Base-by-base conservation (phyloP, 2,329 filamentous ascomycete genomes). In the Aspergillus brunneoviolaceus region DNA sequence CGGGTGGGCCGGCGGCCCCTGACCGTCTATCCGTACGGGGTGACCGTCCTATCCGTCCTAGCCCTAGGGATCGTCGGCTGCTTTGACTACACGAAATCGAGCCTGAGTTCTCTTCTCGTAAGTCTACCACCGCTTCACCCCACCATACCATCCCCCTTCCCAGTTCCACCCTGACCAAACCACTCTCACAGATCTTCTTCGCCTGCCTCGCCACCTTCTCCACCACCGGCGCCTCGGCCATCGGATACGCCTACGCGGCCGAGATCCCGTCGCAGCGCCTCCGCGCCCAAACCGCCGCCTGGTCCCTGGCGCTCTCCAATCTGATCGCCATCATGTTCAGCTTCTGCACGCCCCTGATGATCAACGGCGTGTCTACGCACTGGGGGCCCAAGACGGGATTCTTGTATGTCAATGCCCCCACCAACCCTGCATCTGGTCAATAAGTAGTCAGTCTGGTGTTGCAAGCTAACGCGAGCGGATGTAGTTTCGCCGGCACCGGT, bases 311-410 rank as follows among this genome's bases (percentile, higher is more conserved):
- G 0, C 66, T 67, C 4, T 78, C 77, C 1, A 80, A 80, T 52
- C 52, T 74, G 29, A 65, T 80, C 11, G 75, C 70, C 11, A 78
- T 79, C 60, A 77, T 80, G 74, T 79, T 80, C 56, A 79, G 74
- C 55, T 80, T 80, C 66, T 77, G 72, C 57, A 80, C 77, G 0
- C 79, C 78, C 1, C 53, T 79, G 9, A 80, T 80, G 78, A 79
- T 80, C 56, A 79, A 80, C 48, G 75, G 72, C 0, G 60, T 60
- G 1, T 57, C 62, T 6, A 62, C 68, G 0, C 61, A 74, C n/a
- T 81, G 79, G 77, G 77, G 78, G 5, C 75, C 80, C 2, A 79
- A 77, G 62, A 80, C 78, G 0, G 79, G 77, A 0, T 80, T 80
- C 55, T 80, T 80, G 78, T 77, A 59, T 58, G 74, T 69, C 7